These are phyloP conservation scores for Populus davidiana DNA, from an alignment of 345 rosid species.

Conservation along the genomic window DNA sequence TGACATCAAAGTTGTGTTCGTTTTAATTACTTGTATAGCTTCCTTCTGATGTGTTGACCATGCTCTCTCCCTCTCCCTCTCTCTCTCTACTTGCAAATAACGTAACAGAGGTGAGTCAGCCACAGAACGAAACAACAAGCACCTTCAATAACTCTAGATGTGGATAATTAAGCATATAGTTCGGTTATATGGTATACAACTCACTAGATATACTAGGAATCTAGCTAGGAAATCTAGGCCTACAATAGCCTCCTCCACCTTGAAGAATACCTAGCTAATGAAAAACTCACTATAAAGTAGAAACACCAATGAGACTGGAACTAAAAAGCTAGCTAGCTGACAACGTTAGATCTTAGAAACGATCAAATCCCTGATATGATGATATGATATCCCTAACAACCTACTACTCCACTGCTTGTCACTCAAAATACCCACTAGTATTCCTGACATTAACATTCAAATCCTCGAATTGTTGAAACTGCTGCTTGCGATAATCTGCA, in stretches of 20 bases:
- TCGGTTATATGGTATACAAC: no score
- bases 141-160: no score
- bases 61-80: no score
- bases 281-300: neutral
- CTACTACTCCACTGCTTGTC: neutral
- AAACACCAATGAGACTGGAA: slow-evolving; percentile 1
- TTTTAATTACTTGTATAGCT: no score
- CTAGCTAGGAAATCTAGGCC: no score
- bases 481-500: slow-evolving; percentile 33
- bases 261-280: neutral
- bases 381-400: neutral
- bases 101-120: no score
- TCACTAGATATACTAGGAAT: no score
- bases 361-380: neutral
- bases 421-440: slow-evolving; percentile 12
- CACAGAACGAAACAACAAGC: no score
- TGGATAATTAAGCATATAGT: no score
- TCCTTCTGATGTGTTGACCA: no score
- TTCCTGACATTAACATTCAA: slow-evolving; percentile 18
- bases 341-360: slow-evolving; percentile 9
- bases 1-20: no score
- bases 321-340: neutral
- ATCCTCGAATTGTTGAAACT: slow-evolving; percentile 32
- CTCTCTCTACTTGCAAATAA: no score
- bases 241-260: neutral